Conservation (phyloP, 2,329 filamentous ascomycete genomes). For the Aspergillus clavatus region DNA sequence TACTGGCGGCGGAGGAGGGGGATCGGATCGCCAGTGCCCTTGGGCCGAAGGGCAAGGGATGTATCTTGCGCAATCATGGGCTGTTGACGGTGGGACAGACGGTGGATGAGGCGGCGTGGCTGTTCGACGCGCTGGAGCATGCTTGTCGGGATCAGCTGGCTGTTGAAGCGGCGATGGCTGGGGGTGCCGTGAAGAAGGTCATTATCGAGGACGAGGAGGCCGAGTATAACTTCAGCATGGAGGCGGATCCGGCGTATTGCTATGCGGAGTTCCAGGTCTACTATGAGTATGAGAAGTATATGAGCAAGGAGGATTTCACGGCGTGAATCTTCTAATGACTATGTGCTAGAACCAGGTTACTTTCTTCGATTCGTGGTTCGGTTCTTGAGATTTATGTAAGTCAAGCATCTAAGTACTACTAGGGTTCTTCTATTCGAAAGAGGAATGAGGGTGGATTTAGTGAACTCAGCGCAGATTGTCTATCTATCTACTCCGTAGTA, state of each 20-base stretch:
- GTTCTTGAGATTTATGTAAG: no score
- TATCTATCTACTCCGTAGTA: no score
- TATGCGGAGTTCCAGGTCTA: no score
- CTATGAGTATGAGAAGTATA: no score
- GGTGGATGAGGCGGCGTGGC: constrained; percentile 68
- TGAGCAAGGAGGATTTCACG: no score
- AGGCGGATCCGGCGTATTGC: not conserved
- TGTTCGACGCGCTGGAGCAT: constrained; percentile 65
- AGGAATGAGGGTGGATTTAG: no score
- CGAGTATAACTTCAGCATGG: constrained; percentile 14
- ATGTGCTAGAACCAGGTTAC: no score
- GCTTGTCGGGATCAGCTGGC: constrained; percentile 64
- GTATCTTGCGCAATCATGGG: constrained; percentile 33
- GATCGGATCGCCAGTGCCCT: constrained; percentile 37
- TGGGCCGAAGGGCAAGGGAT: constrained; percentile 14
- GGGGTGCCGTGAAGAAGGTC: constrained; percentile 40
- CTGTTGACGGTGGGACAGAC: constrained; percentile 59
- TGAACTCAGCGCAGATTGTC: no score
- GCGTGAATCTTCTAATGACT: no score
- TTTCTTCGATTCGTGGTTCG: no score
- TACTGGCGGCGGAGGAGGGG: constrained; percentile 44
- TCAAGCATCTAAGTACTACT: no score
- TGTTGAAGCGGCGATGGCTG: constrained; percentile 57
- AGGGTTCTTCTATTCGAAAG: no score
- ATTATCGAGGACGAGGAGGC: constrained; percentile 45